Percentiles rank a stretch among this genome's conserved stretches.
Conservation (phyloP, 768 basidiomycete species). For the Leccinellum rugosiceps region DNA sequence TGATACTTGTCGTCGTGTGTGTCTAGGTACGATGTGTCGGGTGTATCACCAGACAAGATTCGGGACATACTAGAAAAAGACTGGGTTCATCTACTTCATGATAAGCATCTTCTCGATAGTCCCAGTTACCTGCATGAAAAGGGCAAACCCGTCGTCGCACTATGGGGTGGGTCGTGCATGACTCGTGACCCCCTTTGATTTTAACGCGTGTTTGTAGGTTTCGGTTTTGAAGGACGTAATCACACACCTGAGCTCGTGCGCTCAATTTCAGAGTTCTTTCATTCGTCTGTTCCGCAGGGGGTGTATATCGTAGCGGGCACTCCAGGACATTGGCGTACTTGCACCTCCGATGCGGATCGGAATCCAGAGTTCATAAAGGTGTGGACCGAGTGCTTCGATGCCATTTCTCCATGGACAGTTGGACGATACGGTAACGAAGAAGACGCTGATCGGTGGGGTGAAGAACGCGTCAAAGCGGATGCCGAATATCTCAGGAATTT, state of each 20-base stretch:
- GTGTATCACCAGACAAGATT: constrained; percentile 70
- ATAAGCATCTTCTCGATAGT: constrained; percentile 61
- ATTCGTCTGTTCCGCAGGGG: constrained; percentile 64
- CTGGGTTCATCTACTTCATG: constrained; percentile 66
- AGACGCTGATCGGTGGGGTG: constrained; percentile 62
- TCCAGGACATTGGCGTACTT: constrained; percentile 74
- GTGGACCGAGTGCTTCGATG: constrained; percentile 77
- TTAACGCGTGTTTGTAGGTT: constrained; percentile 42
- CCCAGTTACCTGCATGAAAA: constrained; percentile 72
- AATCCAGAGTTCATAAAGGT: constrained; percentile 63
- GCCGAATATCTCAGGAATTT: constrained; percentile 53
- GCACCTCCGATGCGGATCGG: constrained; percentile 64
- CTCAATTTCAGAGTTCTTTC: constrained; percentile 55
- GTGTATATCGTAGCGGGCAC: constrained; percentile 70
- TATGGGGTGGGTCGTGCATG: constrained; percentile 54
- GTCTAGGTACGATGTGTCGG: constrained; percentile 78
- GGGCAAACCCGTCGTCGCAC: constrained; percentile 64
- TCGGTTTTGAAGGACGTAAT: constrained; percentile 60
- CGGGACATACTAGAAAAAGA: constrained; percentile 64
- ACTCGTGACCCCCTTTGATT: background rate
- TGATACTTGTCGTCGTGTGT: background rate
- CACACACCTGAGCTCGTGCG: constrained; percentile 60
- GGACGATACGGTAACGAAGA: constrained; percentile 62
- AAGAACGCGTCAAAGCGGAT: constrained; percentile 62
- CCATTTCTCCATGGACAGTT: constrained; percentile 81